phyloP scores from a whole-genome alignment of 306 rosid species.

The Prunus dulcis region DNA sequence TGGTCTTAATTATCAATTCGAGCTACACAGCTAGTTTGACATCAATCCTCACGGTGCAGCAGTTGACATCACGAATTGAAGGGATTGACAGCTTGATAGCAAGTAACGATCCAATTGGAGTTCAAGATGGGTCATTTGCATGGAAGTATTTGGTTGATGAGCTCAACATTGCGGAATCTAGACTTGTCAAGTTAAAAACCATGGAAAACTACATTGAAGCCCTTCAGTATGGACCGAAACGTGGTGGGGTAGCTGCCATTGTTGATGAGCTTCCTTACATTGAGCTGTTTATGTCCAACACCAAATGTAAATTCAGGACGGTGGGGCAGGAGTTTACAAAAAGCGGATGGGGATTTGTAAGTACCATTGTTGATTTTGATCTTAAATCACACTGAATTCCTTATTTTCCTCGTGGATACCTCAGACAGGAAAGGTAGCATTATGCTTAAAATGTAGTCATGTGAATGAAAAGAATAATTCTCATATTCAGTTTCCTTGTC shows the following conservation, averaged over 20 bases:
- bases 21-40: slow-evolving; percentile 97
- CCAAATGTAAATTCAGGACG: slow-evolving; percentile 53
- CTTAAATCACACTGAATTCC: neutral
- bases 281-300: slow-evolving; percentile 52
- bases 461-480: neutral
- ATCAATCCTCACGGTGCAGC: slow-evolving; percentile 78
- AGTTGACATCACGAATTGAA: slow-evolving; percentile 65
- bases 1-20: slow-evolving; percentile 85
- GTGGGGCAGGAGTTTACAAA: slow-evolving; percentile 87
- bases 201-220: slow-evolving; percentile 47
- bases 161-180: slow-evolving; percentile 58
- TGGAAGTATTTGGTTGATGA: slow-evolving; percentile 59
- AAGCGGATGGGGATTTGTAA: slow-evolving; percentile 92
- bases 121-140: slow-evolving; percentile 75
- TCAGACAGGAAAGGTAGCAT: neutral
- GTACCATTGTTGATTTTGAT: slow-evolving; percentile 25
- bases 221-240: slow-evolving; percentile 52
- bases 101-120: slow-evolving; percentile 62
- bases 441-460: neutral
- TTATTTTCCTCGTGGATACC: neutral
- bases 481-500: slow-evolving; percentile 15
- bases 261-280: slow-evolving; percentile 90
- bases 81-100: slow-evolving; percentile 73
- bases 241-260: slow-evolving; percentile 79
- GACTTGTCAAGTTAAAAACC: slow-evolving; percentile 52